These are phyloP conservation scores for Seiridium cupressi DNA, from an alignment of 2,329 filamentous ascomycete species.

Conservation along the genomic window DNA sequence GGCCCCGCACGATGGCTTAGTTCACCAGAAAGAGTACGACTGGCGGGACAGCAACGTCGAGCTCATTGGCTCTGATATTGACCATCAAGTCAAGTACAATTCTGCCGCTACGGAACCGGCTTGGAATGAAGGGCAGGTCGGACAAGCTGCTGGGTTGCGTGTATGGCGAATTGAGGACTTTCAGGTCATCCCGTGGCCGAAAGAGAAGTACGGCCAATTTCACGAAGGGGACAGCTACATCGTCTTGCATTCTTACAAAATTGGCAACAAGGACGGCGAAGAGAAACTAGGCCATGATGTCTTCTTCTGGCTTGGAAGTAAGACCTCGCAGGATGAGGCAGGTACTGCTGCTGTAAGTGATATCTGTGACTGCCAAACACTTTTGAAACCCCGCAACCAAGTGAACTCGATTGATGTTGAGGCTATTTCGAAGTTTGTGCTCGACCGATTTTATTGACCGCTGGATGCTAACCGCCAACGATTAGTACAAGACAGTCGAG, in stretches of 20 bases:
- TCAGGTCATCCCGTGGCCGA: slow-evolving; percentile 60
- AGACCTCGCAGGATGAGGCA: slow-evolving; percentile 67
- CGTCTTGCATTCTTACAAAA: slow-evolving; percentile 57
- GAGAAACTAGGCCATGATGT: slow-evolving; percentile 59
- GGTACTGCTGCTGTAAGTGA: slow-evolving; percentile 54
- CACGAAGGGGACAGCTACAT: slow-evolving; percentile 70
- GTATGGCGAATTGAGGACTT: slow-evolving; percentile 70
- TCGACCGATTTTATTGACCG: background rate
- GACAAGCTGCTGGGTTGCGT: slow-evolving; percentile 50
- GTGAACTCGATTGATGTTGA: no score
- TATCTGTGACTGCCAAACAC: no score
- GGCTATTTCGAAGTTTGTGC: no score
- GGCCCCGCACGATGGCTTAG: slow-evolving; percentile 60
- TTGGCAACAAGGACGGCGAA: slow-evolving; percentile 39
- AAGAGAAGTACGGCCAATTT: slow-evolving; percentile 56
- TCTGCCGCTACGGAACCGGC: slow-evolving; percentile 65
- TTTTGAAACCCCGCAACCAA: no score
- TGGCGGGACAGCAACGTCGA: slow-evolving; percentile 68
- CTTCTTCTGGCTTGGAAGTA: slow-evolving; percentile 68
- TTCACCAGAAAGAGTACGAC: slow-evolving; percentile 63
- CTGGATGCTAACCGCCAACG: background rate
- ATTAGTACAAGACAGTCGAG: slow-evolving; percentile 64
- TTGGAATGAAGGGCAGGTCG: slow-evolving; percentile 60
- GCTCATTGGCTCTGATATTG: slow-evolving; percentile 61
- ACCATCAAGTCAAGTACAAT: slow-evolving; percentile 67